Conservation (phyloP, 1,284 basidiomycete genomes). For the Ustilago curta region DNA sequence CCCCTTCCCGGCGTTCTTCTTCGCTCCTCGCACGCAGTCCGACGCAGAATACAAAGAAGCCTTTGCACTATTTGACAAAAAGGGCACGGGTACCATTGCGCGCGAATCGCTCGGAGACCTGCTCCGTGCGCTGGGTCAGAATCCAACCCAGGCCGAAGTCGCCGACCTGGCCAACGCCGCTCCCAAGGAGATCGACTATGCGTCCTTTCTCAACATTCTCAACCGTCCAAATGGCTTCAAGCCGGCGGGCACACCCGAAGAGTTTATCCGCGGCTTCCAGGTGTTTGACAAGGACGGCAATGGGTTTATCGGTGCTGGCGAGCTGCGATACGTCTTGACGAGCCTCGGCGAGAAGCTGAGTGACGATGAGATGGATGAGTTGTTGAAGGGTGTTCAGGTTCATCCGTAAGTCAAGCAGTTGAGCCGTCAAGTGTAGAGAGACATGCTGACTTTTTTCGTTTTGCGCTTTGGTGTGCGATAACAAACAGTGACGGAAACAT, state of each 20-base stretch:
- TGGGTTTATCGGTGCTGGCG: constrained; percentile 92
- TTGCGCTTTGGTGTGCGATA: background rate
- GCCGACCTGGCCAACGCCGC: constrained; percentile 81
- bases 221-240: constrained; percentile 97
- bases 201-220: constrained; percentile 84
- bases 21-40: constrained; percentile 43
- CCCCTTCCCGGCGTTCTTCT: too few relatives aligned
- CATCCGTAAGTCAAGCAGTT: constrained; percentile 77
- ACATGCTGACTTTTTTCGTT: background rate
- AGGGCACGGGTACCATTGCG: constrained; percentile 88
- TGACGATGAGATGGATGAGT: constrained; percentile 97
- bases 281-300: constrained; percentile 99
- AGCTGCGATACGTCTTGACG: constrained; percentile 92
- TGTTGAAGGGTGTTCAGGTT: constrained; percentile 92
- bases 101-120: constrained; percentile 93
- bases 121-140: constrained; percentile 92
- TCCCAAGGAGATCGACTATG: constrained; percentile 78
- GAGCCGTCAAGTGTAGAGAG: background rate
- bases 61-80: constrained; percentile 97
- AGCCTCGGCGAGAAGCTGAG: constrained; percentile 97
- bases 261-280: constrained; percentile 98
- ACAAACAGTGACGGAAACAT: constrained; percentile 88
- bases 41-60: constrained; percentile 79
- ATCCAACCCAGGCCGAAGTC: constrained; percentile 97
- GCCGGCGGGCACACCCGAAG: constrained; percentile 79